Conservation (phyloP, 1,139 yeast genomes). For the Taphrina deformans region DNA sequence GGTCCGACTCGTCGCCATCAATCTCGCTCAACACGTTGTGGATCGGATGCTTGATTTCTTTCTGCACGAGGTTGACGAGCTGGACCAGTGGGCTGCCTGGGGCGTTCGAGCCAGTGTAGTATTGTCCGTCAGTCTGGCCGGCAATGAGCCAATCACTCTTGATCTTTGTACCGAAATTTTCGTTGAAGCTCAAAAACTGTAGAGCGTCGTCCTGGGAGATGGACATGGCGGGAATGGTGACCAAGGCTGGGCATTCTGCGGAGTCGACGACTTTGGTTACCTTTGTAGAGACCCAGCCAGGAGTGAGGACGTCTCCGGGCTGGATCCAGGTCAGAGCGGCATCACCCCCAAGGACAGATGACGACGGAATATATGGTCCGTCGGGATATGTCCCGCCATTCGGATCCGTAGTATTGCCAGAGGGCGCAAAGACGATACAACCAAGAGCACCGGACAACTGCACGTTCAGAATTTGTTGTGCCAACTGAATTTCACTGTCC, state of each 20-base stretch:
- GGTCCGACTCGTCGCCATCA: slow-evolving; percentile 75
- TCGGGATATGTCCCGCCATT: slow-evolving; percentile 37
- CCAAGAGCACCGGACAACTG: slow-evolving; percentile 56
- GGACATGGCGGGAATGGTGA: slow-evolving; percentile 74
- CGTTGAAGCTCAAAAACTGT: slow-evolving; percentile 52
- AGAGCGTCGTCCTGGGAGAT: slow-evolving; percentile 70
- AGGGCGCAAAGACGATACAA: slow-evolving; percentile 57
- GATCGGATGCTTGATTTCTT: slow-evolving; percentile 63
- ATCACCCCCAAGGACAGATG: slow-evolving; percentile 61
- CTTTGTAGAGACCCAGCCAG: slow-evolving; percentile 67
- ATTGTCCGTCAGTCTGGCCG: slow-evolving; percentile 34
- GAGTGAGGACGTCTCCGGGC: slow-evolving; percentile 78
- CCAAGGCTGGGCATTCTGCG: slow-evolving; percentile 57
- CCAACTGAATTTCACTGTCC: slow-evolving; percentile 58
- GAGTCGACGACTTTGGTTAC: slow-evolving; percentile 46
- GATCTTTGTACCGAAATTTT: slow-evolving; percentile 52
- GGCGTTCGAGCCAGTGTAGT: slow-evolving; percentile 42
- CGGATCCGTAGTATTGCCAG: slow-evolving; percentile 34
- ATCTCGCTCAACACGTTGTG: slow-evolving; percentile 81
- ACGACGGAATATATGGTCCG: slow-evolving; percentile 47
- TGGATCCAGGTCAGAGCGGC: slow-evolving; percentile 65
- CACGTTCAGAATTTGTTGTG: slow-evolving; percentile 57
- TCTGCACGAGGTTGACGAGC: slow-evolving; percentile 52
- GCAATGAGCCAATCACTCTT: slow-evolving; percentile 40
- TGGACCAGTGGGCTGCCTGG: slow-evolving; percentile 47